Evolutionary conservation across 805 yeast genomes (phyloP).

Genomic region (Spathaspora passalidarum): DNA sequence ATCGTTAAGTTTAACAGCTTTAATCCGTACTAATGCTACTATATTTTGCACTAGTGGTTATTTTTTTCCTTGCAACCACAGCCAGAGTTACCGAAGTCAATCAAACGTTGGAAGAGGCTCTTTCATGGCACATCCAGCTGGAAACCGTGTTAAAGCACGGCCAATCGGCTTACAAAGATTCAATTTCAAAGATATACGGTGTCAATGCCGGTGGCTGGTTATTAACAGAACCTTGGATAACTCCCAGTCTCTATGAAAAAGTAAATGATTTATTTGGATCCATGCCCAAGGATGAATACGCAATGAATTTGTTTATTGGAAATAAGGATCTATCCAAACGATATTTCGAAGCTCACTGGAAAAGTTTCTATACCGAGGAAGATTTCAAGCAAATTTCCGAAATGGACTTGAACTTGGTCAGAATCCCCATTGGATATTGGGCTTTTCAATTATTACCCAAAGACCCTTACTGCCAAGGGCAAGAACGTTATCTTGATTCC

Average conservation of each 20-base stretch:
- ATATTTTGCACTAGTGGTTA: not conserved
- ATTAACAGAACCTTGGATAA: constrained; percentile 67
- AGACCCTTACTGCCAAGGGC: constrained; percentile 71
- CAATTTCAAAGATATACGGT: constrained; percentile 12
- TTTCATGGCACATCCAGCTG: not conserved
- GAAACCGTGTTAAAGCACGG: not conserved
- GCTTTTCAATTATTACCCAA: constrained; percentile 50
- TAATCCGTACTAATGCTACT: not conserved
- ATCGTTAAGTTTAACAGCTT: not conserved
- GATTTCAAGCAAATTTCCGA: constrained; percentile 52
- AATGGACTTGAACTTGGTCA: constrained; percentile 61
- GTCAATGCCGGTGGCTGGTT: constrained; percentile 65
- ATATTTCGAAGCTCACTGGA: constrained; percentile 54
- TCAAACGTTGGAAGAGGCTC: not conserved
- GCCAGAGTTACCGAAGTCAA: constrained; percentile 5
- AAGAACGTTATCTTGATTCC: constrained; percentile 58
- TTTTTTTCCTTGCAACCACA: not conserved
- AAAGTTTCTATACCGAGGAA: constrained; percentile 53
- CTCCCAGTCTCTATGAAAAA: constrained; percentile 56
- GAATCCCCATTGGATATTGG: constrained; percentile 84
- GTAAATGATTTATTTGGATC: constrained; percentile 20
- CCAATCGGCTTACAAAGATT: not conserved
- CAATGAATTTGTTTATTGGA: constrained; percentile 49
- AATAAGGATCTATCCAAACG: constrained; percentile 33
- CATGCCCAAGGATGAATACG: constrained; percentile 62